Base-by-base conservation (phyloP, 352 stramenopile species). In the Phytophthora agathidicida region DNA sequence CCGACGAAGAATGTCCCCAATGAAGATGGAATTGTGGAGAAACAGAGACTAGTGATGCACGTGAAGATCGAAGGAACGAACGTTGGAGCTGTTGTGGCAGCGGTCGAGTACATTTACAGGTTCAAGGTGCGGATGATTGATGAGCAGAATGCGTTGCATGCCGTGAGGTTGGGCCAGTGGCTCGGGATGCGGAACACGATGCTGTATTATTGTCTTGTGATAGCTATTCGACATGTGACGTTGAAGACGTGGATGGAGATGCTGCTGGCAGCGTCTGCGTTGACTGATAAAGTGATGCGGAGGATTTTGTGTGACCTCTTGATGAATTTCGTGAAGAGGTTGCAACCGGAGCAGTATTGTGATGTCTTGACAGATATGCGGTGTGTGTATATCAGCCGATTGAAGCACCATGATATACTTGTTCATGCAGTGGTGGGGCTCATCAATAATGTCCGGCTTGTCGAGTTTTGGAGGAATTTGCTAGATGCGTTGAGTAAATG, bases 81-180 rank as follows among this genome's bases (percentile, higher is more conserved):
- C 17, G 41, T 80, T n/a, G 69, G 54, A 30, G 76, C 74, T 1
- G 36, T 86, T 1, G 83, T 81, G n/a, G 68, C 66, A 2, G 35
- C 68, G 1, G 51, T 92, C 10, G 82, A 92, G 54, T 92, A 83
- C 39, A 51, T 87, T 19, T 85, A 89, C 58, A 68, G 69, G 3
- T 62, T 72, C 33, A 63, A 73, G 13, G 60, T 77, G 14, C 59
- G 67, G 7, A 59, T 82, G 3, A 39, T 81, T 0, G 30, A 73
- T 22, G 61, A 71, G 7, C 36, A 16, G 16, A 75, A 67, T 24
- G 78, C 75, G 0, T 52, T 66, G 45, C 42, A 75, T 3, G 70
- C 81, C 8, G 58, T 71, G 19, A 69, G 63, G 13, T 63, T 92
- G 3, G 83, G 68, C 16, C 54, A 69, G 35, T 86, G 75, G 72